phyloP scores from a whole-genome alignment of 2,329 filamentous ascomycete genomes.

The Epicoccum sorghinum region DNA sequence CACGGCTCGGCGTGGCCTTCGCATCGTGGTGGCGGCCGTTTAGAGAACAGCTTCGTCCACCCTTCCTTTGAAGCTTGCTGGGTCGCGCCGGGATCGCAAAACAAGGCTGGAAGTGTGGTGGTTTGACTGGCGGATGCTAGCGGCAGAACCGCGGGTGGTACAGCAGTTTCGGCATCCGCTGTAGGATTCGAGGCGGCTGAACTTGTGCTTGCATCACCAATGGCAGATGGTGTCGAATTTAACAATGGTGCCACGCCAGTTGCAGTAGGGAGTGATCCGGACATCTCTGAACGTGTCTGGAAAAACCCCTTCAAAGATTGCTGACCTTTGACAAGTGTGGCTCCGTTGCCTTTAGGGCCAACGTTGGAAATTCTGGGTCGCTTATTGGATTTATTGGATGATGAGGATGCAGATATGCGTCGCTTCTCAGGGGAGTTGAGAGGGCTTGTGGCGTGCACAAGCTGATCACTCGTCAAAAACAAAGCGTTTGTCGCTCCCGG shows the following conservation, averaged over 20 bases:
- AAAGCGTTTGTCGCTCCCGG: constrained; percentile 21
- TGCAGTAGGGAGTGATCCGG: constrained; percentile 7
- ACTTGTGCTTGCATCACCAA: constrained; percentile 4
- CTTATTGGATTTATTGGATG: constrained; percentile 49
- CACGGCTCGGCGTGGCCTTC: constrained; percentile 86
- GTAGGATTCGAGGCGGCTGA: no score
- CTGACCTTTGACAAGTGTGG: constrained; percentile 55
- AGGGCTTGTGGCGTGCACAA: constrained; percentile 19
- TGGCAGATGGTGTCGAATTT: background rate
- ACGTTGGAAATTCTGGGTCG: constrained; percentile 54
- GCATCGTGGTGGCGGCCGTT: constrained; percentile 75
- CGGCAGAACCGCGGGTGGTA: constrained; percentile 7
- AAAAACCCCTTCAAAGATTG: constrained; percentile 81
- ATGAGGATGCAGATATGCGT: constrained; percentile 25
- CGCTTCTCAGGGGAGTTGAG: constrained; percentile 42
- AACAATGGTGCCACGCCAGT: constrained; percentile 8
- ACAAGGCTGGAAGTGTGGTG: constrained; percentile 13
- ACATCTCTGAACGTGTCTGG: constrained; percentile 43
- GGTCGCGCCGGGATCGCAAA: constrained; percentile 41
- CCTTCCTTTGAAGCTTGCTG: constrained; percentile 74
- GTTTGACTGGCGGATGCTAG: constrained; percentile 6
- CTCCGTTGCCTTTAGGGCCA: constrained; percentile 25
- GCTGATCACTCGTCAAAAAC: constrained; percentile 3
- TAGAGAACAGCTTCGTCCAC: constrained; percentile 84
- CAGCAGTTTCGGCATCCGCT: no score